A percentile compares a stretch with the other conserved stretches of the same genome.
Conservation (phyloP, 345 rosid species). For the Citrus glauca region DNA sequence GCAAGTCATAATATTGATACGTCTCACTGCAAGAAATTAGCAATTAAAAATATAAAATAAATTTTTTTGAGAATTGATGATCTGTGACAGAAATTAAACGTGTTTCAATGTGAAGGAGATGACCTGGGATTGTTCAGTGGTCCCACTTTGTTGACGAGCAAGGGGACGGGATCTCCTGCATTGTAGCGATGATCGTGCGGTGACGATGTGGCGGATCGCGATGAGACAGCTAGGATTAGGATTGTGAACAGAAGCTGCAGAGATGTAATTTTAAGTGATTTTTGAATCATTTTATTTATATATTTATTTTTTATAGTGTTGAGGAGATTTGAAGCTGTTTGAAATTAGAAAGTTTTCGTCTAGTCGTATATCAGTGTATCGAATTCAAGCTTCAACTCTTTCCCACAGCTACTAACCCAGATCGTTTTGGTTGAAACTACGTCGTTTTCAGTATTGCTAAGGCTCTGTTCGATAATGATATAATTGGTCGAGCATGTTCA, state of each 20-base stretch:
- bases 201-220: constrained; percentile 27
- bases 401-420: too few relatives aligned
- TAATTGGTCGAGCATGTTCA: too few relatives aligned
- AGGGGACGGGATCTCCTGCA: constrained; percentile 65
- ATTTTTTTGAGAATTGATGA: background rate
- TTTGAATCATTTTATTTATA: background rate
- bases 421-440: too few relatives aligned
- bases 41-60: background rate
- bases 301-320: fast-evolving
- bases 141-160: constrained; percentile 74
- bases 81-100: background rate
- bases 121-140: constrained; percentile 84
- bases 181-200: constrained; percentile 44
- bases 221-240: background rate
- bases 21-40: constrained; percentile 65
- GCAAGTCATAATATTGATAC: constrained; percentile 69
- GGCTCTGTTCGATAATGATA: too few relatives aligned
- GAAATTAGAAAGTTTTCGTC: background rate
- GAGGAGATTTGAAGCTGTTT: background rate
- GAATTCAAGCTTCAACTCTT: too few relatives aligned
- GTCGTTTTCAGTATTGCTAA: too few relatives aligned
- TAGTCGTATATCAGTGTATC: too few relatives aligned
- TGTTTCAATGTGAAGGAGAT: background rate
- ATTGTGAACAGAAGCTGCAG: constrained; percentile 2
- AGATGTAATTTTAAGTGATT: background rate